These are phyloP conservation scores for Phytophthora idaei DNA, from an alignment of 352 stramenopile species.

Conservation along the genomic window DNA sequence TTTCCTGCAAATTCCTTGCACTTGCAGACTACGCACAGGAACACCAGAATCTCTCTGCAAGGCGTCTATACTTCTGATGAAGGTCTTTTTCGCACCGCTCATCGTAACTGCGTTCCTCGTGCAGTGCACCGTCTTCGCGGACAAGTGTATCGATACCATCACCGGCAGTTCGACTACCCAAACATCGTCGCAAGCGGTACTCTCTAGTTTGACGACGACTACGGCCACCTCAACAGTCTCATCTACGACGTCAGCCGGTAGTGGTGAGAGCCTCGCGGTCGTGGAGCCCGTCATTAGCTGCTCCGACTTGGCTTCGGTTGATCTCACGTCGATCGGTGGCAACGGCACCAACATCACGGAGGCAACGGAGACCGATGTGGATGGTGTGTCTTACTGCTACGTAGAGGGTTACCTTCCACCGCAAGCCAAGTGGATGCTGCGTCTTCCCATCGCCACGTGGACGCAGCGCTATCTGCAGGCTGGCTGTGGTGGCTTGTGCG, in stretches of 20 bases:
- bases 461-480: conserved; percentile 45
- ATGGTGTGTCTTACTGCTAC: conserved; percentile 38
- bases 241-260: conserved; percentile 13
- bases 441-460: conserved; percentile 40
- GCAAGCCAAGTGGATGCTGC: conserved; percentile 36
- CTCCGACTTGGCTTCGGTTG: conserved; percentile 24
- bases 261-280: conserved; percentile 25
- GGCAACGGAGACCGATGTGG: conserved; percentile 26
- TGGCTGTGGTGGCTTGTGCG: conserved; percentile 43
- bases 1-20: background rate
- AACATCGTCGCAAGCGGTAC: background rate
- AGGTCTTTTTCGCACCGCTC: conserved; percentile 14
- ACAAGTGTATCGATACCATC: conserved; percentile 20
- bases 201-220: background rate
- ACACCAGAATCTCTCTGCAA: background rate
- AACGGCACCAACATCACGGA: conserved; percentile 31
- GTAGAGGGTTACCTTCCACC: conserved; percentile 37
- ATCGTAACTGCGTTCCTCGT: conserved; percentile 11
- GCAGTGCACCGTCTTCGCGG: conserved; percentile 10
- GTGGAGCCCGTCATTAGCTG: conserved; percentile 31
- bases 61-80: conserved; percentile 1
- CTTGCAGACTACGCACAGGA: background rate
- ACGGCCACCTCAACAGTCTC: background rate
- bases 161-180: conserved; percentile 9
- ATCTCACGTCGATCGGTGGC: conserved; percentile 31